These are phyloP conservation scores for Fusarium floridanum DNA, from an alignment of 2,329 filamentous ascomycete genomes.

Conservation along the genomic window DNA sequence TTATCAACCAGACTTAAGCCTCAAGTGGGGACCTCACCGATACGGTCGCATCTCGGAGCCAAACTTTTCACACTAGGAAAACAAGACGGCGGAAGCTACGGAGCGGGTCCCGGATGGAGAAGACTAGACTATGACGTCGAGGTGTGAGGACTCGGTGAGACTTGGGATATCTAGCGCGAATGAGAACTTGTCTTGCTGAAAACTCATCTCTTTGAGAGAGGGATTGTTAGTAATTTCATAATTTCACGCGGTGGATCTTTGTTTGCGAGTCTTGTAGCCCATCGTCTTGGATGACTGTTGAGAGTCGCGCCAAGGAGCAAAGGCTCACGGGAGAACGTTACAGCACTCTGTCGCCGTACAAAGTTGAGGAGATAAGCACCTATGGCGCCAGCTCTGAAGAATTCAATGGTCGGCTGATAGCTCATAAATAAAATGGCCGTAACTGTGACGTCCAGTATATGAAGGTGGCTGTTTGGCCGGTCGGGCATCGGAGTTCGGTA, in stretches of 20 bases:
- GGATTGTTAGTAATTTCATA: neutral
- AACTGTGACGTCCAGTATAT: no score
- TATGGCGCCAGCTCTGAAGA: no score
- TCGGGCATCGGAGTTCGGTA: no score
- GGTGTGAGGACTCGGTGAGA: neutral
- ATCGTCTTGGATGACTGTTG: neutral
- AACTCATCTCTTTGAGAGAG: neutral
- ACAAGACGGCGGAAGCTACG: neutral
- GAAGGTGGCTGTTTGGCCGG: no score
- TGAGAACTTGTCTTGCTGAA: neutral
- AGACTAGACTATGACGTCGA: neutral
- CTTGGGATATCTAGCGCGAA: neutral
- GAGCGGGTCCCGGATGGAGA: neutral
- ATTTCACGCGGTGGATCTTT: neutral
- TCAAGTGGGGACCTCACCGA: neutral
- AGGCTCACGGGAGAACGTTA: no score
- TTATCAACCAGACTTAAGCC: neutral
- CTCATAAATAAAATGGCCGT: no score
- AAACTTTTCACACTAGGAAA: neutral
- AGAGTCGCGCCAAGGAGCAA: no score
- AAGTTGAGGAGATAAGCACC: no score
- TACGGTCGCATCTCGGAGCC: neutral
- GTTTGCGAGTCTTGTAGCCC: neutral
- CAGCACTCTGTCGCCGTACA: no score
- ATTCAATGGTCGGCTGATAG: no score